These are phyloP conservation scores for Stemphylium vesicarium DNA, from an alignment of 2,329 filamentous ascomycete species.

Conservation along the genomic window DNA sequence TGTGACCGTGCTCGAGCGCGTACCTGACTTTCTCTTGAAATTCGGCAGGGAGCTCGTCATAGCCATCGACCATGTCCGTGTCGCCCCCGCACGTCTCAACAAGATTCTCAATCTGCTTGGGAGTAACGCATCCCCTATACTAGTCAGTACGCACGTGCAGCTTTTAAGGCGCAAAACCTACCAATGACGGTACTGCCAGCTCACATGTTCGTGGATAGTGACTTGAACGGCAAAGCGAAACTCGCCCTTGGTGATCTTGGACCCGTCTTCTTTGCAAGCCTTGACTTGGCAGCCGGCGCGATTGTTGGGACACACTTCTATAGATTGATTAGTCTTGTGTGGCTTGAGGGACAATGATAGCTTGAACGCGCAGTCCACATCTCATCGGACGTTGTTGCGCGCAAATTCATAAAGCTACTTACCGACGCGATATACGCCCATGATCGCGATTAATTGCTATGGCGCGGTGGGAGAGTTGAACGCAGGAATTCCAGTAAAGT, in stretches of 20 bases:
- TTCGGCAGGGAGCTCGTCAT: slow-evolving; percentile 74
- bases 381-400: not conserved
- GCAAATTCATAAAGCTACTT: slow-evolving; percentile 7
- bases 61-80: slow-evolving; percentile 77
- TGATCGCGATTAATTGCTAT: slow-evolving; percentile 16
- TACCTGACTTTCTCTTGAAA: slow-evolving; percentile 74
- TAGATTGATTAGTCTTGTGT: slow-evolving; percentile 1
- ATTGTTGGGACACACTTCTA: slow-evolving; percentile 54
- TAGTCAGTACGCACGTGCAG: slow-evolving; percentile 11
- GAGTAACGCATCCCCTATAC: slow-evolving; percentile 85
- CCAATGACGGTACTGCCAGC: slow-evolving; percentile 88
- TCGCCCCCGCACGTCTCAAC: slow-evolving; percentile 65
- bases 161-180: slow-evolving; percentile 52
- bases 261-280: slow-evolving; percentile 71
- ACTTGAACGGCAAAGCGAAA: slow-evolving; percentile 79
- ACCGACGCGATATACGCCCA: slow-evolving; percentile 41
- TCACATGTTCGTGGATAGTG: slow-evolving; percentile 63
- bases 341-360: not conserved
- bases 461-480: not conserved
- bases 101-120: slow-evolving; percentile 71
- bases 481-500: not conserved
- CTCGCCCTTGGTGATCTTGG: slow-evolving; percentile 75
- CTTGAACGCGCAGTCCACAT: not conserved
- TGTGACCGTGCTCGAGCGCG: slow-evolving; percentile 77
- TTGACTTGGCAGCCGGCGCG: slow-evolving; percentile 75